A percentile compares a stretch with the other conserved stretches of the same genome.
These are phyloP conservation scores for Salvia sclarea DNA, from an alignment of 305 asterid genomes.

Conservation along the genomic window DNA sequence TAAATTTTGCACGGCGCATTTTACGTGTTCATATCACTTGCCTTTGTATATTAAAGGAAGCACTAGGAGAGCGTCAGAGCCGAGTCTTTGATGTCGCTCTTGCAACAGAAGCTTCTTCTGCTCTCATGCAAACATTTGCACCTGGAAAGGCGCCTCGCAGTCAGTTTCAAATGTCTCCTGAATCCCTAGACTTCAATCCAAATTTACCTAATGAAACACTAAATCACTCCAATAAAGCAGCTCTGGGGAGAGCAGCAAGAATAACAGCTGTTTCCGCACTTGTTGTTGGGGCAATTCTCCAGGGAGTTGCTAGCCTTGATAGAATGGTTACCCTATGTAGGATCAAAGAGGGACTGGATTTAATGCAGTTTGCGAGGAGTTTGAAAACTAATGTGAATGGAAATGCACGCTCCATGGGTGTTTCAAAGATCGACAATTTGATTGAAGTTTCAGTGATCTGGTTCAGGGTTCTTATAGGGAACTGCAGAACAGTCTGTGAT, in stretches of 20 bases:
- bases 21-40: slow-evolving; percentile 82
- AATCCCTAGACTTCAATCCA: slow-evolving; percentile 58
- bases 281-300: slow-evolving; percentile 81
- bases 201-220: slow-evolving; percentile 53
- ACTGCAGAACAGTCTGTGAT: slow-evolving; percentile 87
- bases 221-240: slow-evolving; percentile 53
- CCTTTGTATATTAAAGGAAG: slow-evolving; percentile 85
- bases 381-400: slow-evolving; percentile 80
- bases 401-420: slow-evolving; percentile 70
- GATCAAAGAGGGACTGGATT: slow-evolving; percentile 87
- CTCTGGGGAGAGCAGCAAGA: slow-evolving; percentile 57
- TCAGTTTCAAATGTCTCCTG: slow-evolving; percentile 76
- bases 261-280: slow-evolving; percentile 79
- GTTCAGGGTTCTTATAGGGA: slow-evolving; percentile 99
- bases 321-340: slow-evolving; percentile 86
- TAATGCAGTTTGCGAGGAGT: slow-evolving; percentile 78
- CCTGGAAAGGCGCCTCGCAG: slow-evolving; percentile 79
- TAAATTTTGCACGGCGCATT: slow-evolving; percentile 64
- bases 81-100: slow-evolving; percentile 97
- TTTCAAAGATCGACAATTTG: slow-evolving; percentile 64
- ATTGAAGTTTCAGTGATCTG: slow-evolving; percentile 88
- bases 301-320: slow-evolving; percentile 89
- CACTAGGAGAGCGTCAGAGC: slow-evolving; percentile 98
- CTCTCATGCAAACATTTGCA: slow-evolving; percentile 64
- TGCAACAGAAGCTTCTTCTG: slow-evolving; percentile 87